Evolutionary conservation across 164 flowering plant genomes (phyloP).

Genomic region (Macadamia integrifolia): DNA sequence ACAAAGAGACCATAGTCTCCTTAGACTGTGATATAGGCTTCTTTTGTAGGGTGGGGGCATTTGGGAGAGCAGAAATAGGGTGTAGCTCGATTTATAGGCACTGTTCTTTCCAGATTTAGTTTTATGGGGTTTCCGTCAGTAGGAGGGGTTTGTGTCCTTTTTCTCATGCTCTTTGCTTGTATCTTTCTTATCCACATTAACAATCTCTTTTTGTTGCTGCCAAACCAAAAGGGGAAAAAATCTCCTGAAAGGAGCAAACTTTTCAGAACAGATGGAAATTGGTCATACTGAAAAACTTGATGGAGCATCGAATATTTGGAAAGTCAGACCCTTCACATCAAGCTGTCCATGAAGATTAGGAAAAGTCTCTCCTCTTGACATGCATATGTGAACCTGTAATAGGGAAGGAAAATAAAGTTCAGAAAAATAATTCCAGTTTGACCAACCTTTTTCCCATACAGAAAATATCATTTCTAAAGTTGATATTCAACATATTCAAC

Average conservation of each 20-base stretch:
- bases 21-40: too few relatives aligned
- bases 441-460: neutral
- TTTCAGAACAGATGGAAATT: constrained; percentile 2
- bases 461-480: too few relatives aligned
- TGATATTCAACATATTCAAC: too few relatives aligned
- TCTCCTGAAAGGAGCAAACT: neutral
- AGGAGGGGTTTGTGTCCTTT: too few relatives aligned
- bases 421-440: constrained; percentile 4
- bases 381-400: constrained; percentile 88
- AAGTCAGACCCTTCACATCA: constrained; percentile 75
- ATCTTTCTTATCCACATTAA: too few relatives aligned
- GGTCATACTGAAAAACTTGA: constrained; percentile 74
- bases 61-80: too few relatives aligned
- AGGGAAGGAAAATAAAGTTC: constrained; percentile 1
- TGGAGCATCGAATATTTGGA: constrained; percentile 81
- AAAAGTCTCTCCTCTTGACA: constrained; percentile 91
- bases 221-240: neutral
- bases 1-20: too few relatives aligned
- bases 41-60: too few relatives aligned
- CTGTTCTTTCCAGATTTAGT: too few relatives aligned
- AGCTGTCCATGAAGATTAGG: constrained; percentile 98
- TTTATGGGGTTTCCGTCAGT: too few relatives aligned
- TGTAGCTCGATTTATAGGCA: too few relatives aligned
- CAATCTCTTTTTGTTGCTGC: neutral
- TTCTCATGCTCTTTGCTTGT: too few relatives aligned